phyloP scores from a whole-genome alignment of 225 moss, liverwort and hornwort species.

The Bryum argenteum region DNA sequence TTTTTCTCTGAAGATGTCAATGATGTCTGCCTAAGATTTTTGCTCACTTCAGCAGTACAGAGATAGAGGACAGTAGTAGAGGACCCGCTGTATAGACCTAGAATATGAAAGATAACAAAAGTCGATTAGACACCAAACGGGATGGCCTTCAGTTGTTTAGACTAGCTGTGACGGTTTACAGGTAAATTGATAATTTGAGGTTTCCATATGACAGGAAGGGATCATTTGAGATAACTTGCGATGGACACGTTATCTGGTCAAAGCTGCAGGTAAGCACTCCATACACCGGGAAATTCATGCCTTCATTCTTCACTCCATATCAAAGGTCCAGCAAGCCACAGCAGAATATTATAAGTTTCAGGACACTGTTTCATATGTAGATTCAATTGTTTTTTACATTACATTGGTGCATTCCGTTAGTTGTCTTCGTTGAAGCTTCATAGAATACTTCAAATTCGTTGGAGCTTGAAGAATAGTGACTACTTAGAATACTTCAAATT shows the following conservation, averaged over 20 bases:
- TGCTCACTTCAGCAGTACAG: not conserved
- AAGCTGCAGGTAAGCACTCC: constrained; percentile 68
- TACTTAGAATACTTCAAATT: no score
- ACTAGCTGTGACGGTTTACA: not conserved
- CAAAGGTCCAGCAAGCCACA: not conserved
- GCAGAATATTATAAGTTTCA: not conserved
- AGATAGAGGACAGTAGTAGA: no score
- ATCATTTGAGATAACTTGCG: constrained; percentile 78
- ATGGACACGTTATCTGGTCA: constrained; percentile 77
- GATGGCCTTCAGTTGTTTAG: not conserved
- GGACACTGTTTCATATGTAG: not conserved
- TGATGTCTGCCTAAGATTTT: not conserved
- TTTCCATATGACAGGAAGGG: constrained; percentile 65
- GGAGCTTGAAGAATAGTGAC: no score
- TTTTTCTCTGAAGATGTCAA: not conserved
- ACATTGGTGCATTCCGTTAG: not conserved
- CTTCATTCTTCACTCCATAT: not conserved
- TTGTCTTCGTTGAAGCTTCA: not conserved
- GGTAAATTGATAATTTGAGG: constrained; percentile 19
- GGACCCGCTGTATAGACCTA: not conserved
- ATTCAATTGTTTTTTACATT: not conserved
- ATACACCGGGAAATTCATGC: not conserved
- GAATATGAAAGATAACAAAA: not conserved
- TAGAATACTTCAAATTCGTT: no score
- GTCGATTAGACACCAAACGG: not conserved